A percentile compares a stretch with the other conserved stretches of the same genome.
Evolutionary conservation across 257 asterid species (phyloP).

Genomic region (Plantago major): DNA sequence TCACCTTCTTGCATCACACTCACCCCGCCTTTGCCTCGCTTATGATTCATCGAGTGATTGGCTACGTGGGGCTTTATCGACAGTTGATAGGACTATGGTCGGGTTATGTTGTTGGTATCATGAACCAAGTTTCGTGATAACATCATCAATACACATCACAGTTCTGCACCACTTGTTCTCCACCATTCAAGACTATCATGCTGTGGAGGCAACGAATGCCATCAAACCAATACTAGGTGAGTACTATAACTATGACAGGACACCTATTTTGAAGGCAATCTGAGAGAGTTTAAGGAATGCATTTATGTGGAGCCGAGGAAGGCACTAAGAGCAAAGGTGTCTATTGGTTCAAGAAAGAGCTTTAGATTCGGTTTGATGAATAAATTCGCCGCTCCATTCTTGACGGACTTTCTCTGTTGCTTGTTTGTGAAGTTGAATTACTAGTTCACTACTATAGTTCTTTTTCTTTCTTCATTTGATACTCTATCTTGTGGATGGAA

Average conservation of each 20-base stretch:
- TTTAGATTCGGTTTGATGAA: not conserved
- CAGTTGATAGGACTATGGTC: slow-evolving; percentile 54
- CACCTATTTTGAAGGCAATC: slow-evolving; percentile 45
- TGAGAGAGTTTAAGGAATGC: slow-evolving; percentile 59
- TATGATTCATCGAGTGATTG: slow-evolving; percentile 68
- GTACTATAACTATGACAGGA: slow-evolving; percentile 50
- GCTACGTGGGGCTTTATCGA: slow-evolving; percentile 65
- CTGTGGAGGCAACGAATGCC: slow-evolving; percentile 62
- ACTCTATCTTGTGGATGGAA: no score
- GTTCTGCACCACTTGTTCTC: slow-evolving; percentile 63
- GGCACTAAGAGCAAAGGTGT: slow-evolving; percentile 38
- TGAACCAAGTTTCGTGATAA: slow-evolving; percentile 58
- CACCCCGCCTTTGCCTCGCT: slow-evolving; percentile 61
- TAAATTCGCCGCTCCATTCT: no score
- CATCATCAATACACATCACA: slow-evolving; percentile 57
- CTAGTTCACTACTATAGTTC: no score
- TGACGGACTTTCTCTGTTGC: no score
- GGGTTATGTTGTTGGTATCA: slow-evolving; percentile 3
- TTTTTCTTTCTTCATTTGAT: no score
- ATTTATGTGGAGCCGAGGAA: slow-evolving; percentile 50
- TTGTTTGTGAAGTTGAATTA: no score
- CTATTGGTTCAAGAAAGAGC: slow-evolving; percentile 39
- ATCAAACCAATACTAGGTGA: slow-evolving; percentile 47
- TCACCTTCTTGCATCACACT: slow-evolving; percentile 63
- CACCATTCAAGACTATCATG: slow-evolving; percentile 62